Evolutionary conservation across 768 basidiomycete genomes (phyloP).

Genomic region (Auricularia sp.): DNA sequence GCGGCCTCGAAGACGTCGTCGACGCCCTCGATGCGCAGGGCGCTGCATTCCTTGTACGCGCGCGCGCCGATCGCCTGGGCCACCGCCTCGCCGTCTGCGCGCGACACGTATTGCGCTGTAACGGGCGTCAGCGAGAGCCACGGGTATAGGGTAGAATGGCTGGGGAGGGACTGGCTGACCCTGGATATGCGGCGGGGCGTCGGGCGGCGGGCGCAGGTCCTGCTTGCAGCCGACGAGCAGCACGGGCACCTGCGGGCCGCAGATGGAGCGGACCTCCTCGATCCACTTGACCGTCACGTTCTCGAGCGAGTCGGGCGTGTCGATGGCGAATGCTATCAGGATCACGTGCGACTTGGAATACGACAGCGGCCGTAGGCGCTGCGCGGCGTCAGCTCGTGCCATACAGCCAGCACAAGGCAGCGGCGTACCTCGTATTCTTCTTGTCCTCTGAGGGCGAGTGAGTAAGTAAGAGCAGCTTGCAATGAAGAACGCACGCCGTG

Average conservation of each 20-base stretch:
- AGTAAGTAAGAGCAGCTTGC: background rate
- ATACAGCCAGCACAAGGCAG: background rate
- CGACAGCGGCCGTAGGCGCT: constrained; percentile 92
- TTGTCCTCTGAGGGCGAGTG: constrained; percentile 57
- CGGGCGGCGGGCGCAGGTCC: constrained; percentile 65
- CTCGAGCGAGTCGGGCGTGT: constrained; percentile 92
- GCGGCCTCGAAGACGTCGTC: constrained; percentile 98
- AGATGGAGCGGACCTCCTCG: constrained; percentile 95
- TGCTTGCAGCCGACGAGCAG: constrained; percentile 94
- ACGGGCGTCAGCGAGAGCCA: background rate
- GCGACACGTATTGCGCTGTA: constrained; percentile 37
- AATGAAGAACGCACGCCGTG: constrained; percentile 69
- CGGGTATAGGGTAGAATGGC: constrained; percentile 3
- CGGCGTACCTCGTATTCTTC: constrained; percentile 88
- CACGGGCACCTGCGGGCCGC: constrained; percentile 85
- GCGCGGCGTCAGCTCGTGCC: constrained; percentile 1
- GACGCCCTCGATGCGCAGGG: constrained; percentile 71
- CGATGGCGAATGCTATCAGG: constrained; percentile 92
- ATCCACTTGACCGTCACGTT: constrained; percentile 99
- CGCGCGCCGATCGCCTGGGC: constrained; percentile 81
- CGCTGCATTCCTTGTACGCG: constrained; percentile 90
- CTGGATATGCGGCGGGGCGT: constrained; percentile 33
- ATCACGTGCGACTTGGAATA: constrained; percentile 99
- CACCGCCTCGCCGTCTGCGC: constrained; percentile 71
- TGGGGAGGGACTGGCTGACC: constrained; percentile 18